Evolutionary conservation across 2,329 filamentous ascomycete genomes (phyloP), one percentile per base, ranked within the genome.

Genomic region (Phaeosphaeria sp.): DNA sequence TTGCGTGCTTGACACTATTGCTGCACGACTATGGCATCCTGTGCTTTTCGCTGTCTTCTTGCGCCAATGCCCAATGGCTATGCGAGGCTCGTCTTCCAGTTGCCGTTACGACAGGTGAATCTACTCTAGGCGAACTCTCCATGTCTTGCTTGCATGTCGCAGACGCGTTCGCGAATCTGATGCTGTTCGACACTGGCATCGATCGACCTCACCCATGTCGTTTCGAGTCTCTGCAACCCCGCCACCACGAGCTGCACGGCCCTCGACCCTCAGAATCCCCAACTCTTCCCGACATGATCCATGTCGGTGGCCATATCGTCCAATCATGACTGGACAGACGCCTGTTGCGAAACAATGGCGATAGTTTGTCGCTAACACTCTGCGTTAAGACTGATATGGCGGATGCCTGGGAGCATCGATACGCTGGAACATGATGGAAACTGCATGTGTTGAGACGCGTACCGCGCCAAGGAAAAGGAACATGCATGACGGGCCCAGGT

Each of bases 1-100:
- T 44, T 55, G 47, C 60, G 48, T 69, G 67, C 66, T 60, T 68
- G 51, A 51, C 44, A 45, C 67, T 67, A 66, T 60, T 25, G 51
- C 60, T 60, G 59, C 61, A 49, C 40, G 44, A 49, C 53, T 51
- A 53, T 55, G 49, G 59, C 45, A 48, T 52, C 49, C 55, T 25
- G 48, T 59, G 48, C 40, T 59, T 65, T 47, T 40, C 59, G 59
- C 54, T 60, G 60, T 58, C 52, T 51, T 47, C 52, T 53, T 65
- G 58, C 62, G 64, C 59, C 59, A 52, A 62, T 63, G 24, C 36
- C 46, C 51, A 53, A 50, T 60, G 48, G 42, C 43, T 45, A 33
- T 20, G 20, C 46, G n/a, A 39, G 25, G 27, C 36, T 44, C 46
- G 33, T 20, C 27, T 52, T 55, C 25, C 47, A 40, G 17, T 22